Evolutionary conservation across 805 yeast species (phyloP), one percentile per base, ranked within the genome.

Genomic region (Starmerella lactis-condensi): DNA sequence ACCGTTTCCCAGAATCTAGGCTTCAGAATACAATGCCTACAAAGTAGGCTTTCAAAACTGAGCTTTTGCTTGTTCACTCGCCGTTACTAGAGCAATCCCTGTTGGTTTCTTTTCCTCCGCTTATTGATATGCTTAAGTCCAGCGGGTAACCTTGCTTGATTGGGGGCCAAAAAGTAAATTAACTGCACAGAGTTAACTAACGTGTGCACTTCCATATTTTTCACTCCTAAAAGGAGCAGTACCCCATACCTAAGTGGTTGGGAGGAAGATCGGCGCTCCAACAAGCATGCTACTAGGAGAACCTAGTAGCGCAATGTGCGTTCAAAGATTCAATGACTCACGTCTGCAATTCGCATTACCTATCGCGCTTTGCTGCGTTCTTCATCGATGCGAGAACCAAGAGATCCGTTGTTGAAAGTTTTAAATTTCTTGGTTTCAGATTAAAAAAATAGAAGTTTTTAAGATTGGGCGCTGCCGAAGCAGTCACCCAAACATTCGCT

Each of bases 351-450:
- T 48, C 60, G 54, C 58, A 53, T 41, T 49, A 55, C 59, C 47
- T 54, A 53, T 55, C 60, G 60, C 59, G 51, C 44, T 54, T 55
- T 56, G 60, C 60, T 55, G 60, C 60, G 59, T 54, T 53, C 58
- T 56, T 56, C 59, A 55, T 55, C 59, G 59, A 21, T 56, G 58
- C 54, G 58, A 53, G 58, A 54, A 48, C 58, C 59, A 54, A 55
- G 58, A 53, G 58, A 53, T 54, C 57, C 57, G 56, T 52, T 52
- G 56, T 48, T 53, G 55, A 53, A 50, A 53, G 23, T 21, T 21
- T 21, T 21, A 21, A 21, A 21, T 21, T 21, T 21, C 23, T 11
- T 21, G 11, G 23, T 21, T 21, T 21, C 23, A 21, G 56, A 26
- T 25, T 24, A 30, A n/a, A n/a, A 38, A 42, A 36, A 33, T 41